Conservation (phyloP, 805 yeast genomes). For the Tetrapisispora iriomotensis region DNA sequence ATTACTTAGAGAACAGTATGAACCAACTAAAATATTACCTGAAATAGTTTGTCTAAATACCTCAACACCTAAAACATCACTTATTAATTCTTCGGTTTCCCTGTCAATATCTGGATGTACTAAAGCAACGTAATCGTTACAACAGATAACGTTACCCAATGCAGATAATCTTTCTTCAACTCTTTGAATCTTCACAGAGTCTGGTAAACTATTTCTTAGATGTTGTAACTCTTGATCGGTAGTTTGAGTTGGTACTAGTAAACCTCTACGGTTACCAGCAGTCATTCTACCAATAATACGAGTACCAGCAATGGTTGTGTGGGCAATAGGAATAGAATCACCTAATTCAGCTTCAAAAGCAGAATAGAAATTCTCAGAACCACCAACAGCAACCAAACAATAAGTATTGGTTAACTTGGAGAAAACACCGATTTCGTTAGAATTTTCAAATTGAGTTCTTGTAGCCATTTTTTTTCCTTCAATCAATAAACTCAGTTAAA, state of each 20-base stretch:
- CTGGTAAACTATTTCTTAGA: conserved; percentile 92
- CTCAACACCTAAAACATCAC: conserved; percentile 96
- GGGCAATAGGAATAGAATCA: conserved; percentile 91
- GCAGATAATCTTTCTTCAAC: conserved; percentile 97
- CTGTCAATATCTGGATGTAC: conserved; percentile 99
- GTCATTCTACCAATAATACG: conserved; percentile 97
- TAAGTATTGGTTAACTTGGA: conserved; percentile 92
- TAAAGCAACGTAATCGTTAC: conserved; percentile 96
- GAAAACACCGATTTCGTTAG: conserved; percentile 89
- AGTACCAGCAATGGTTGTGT: conserved; percentile 96
- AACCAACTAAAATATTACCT: conserved; percentile 94
- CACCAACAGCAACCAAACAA: conserved; percentile 94
- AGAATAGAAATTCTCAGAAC: conserved; percentile 78
- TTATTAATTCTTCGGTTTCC: conserved; percentile 96
- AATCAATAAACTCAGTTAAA: neutral
- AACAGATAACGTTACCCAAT: conserved; percentile 93
- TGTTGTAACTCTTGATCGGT: conserved; percentile 98
- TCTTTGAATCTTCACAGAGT: conserved; percentile 88
- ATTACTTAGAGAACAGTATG: conserved; percentile 88
- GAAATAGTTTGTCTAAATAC: conserved; percentile 99
- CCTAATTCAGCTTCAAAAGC: conserved; percentile 97
- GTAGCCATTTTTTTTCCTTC: conserved; percentile 43
- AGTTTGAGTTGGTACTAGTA: conserved; percentile 93
- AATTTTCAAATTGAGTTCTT: conserved; percentile 74
- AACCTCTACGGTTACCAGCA: conserved; percentile 96